phyloP scores from a whole-genome alignment of 129 eudicot species.

The Sambucus nigra region DNA sequence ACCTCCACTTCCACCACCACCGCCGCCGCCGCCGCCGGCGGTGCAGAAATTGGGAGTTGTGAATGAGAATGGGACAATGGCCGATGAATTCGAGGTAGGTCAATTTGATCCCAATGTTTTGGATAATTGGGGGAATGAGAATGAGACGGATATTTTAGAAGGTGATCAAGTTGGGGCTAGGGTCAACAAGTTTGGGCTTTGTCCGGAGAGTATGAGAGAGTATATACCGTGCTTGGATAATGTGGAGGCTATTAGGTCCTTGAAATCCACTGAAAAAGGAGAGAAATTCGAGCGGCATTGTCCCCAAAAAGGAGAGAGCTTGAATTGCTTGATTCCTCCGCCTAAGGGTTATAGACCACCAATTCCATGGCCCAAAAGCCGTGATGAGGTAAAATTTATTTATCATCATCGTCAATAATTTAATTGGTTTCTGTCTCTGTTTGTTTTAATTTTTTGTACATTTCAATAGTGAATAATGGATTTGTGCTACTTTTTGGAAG shows the following conservation, averaged over 20 bases:
- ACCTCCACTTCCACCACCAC: slow-evolving; percentile 20
- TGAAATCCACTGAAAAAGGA: slow-evolving; percentile 71
- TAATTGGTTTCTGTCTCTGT: too few species aligned
- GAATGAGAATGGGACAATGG: slow-evolving; percentile 81
- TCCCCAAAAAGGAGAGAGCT: slow-evolving; percentile 47
- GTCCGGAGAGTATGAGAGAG: slow-evolving; percentile 69
- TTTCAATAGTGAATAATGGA: too few species aligned
- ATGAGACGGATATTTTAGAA: slow-evolving; percentile 27
- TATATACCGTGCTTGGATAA: slow-evolving; percentile 95
- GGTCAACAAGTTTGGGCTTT: slow-evolving; percentile 54
- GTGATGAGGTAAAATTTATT: slow-evolving; percentile 69
- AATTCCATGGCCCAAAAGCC: slow-evolving; percentile 82
- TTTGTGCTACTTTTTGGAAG: too few species aligned
- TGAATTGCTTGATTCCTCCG: slow-evolving; percentile 77
- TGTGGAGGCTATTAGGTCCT: slow-evolving; percentile 46
- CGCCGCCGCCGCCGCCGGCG: slow-evolving; percentile 50
- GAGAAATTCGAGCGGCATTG: slow-evolving; percentile 93
- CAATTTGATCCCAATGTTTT: slow-evolving; percentile 51
- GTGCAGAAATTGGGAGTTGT: slow-evolving; percentile 71
- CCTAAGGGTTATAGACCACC: slow-evolving; percentile 75
- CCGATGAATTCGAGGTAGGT: slow-evolving; percentile 76
- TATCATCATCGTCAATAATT: background rate
- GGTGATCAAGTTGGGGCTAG: slow-evolving; percentile 25
- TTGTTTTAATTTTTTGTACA: background rate
- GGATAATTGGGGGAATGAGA: slow-evolving; percentile 46